Base-by-base conservation (phyloP, 352 stramenopile genomes). In the Pythium rishiriense region DNA sequence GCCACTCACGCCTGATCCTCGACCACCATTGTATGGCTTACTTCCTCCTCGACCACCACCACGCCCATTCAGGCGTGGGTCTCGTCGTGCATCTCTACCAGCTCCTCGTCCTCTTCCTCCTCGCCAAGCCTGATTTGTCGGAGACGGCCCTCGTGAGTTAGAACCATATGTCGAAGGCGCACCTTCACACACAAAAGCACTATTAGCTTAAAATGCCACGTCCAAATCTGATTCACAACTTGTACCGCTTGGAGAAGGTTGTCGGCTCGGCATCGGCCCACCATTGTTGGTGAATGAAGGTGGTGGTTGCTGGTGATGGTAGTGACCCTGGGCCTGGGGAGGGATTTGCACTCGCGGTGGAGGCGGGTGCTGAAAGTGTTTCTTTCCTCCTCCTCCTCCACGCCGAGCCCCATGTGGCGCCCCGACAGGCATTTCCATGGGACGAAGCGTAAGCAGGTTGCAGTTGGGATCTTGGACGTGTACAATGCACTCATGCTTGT, bases 381-480 rank as follows among this genome's bases (percentile, higher is more conserved):
- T 51, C 35, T 48, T 49, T 35, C 11, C n/a, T 21, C 50, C 39
- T 35, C 11, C n/a, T 21, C 50, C 39, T 7, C 47, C 39, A 22
- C 50, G 25, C 24, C 43, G 37, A 11, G 22, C 42, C 21, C 19
- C 35, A 15, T 52, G 42, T 45, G 22, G 46, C 69, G 14, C 39
- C 11, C n/a, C n/a, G 3, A 28, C 43, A 45, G 53, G 75, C 43
- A 71, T 74, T 35, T 78, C 70, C 80, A 90, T 83, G 41, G 85
- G 80, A 28, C 83, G 73, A 26, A 95, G 58, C 12, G 69, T 84
- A 15, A 93, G 62, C 45, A 96, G 29, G 50, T 96, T 96, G 62
- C 86, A 91, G 17, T 73, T 76, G 0, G 87, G 85, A 47, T 80
- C 87, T 53, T 87, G 68, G n/a, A 96, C 81, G 64, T 96, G 81